Conservation (phyloP, 2,329 filamentous ascomycete species). For the Cryphonectria naterciae region DNA sequence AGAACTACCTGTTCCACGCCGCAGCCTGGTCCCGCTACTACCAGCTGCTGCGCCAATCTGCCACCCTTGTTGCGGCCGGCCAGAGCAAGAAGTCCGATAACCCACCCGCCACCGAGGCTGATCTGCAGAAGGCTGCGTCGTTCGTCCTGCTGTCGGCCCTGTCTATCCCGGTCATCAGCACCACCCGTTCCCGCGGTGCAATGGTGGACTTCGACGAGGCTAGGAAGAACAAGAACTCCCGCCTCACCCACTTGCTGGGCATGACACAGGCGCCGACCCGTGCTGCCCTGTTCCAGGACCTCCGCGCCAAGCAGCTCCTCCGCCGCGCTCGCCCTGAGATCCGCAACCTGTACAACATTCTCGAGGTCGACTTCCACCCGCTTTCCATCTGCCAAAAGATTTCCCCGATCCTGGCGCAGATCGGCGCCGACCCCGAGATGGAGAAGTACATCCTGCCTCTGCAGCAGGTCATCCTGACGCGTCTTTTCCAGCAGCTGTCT, state of each 20-base stretch:
- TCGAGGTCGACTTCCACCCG: constrained; percentile 98
- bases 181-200: constrained; percentile 90
- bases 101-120: constrained; percentile 83
- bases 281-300: constrained; percentile 91
- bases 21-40: constrained; percentile 98
- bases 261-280: constrained; percentile 91
- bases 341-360: constrained; percentile 94
- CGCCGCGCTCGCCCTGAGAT: constrained; percentile 94
- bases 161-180: constrained; percentile 99
- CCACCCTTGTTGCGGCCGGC: constrained; percentile 78
- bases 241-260: constrained; percentile 91
- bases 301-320: constrained; percentile 89
- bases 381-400: constrained; percentile 99
- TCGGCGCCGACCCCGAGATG: constrained; percentile 93
- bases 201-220: constrained; percentile 97
- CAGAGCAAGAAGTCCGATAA: constrained; percentile 94
- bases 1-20: constrained; percentile 99
- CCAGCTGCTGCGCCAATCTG: constrained; percentile 90
- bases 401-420: constrained; percentile 91
- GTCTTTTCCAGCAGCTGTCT: constrained; percentile 97
- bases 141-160: constrained; percentile 94
- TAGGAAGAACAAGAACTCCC: constrained; percentile 98
- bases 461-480: constrained; percentile 97
- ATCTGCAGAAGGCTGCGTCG: constrained; percentile 91
- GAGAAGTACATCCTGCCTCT: constrained; percentile 93